phyloP scores from a whole-genome alignment of 768 basidiomycete species.

The Brasilioporus rufonigricans region DNA sequence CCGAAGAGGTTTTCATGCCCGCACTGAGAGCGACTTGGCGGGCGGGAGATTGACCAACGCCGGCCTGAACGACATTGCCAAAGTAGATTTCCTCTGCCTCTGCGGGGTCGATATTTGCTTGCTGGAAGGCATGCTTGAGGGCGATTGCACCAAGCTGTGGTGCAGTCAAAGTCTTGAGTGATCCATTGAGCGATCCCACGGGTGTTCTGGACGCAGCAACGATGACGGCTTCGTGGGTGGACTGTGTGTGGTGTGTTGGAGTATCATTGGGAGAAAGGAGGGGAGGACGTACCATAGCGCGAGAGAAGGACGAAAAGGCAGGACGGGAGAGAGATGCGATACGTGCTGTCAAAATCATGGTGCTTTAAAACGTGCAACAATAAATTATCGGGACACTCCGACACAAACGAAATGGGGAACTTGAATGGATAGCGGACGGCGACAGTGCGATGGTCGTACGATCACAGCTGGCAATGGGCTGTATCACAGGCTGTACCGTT shows the following conservation, averaged over 20 bases:
- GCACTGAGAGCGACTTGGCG: slow-evolving; percentile 92
- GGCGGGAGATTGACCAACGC: slow-evolving; percentile 97
- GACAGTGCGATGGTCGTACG: slow-evolving; percentile 3
- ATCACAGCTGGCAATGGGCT: background rate
- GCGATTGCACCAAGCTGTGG: slow-evolving; percentile 87
- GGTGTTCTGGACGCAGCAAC: slow-evolving; percentile 93
- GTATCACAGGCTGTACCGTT: background rate
- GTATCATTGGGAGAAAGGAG: background rate
- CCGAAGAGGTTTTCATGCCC: slow-evolving; percentile 81
- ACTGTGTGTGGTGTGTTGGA: slow-evolving; percentile 19
- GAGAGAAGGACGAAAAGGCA: slow-evolving; percentile 33
- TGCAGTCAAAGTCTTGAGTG: slow-evolving; percentile 85
- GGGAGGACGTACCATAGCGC: slow-evolving; percentile 49
- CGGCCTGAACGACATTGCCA: slow-evolving; percentile 97
- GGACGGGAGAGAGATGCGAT: slow-evolving; percentile 38
- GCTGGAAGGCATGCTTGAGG: slow-evolving; percentile 85
- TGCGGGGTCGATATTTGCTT: slow-evolving; percentile 75
- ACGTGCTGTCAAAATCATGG: slow-evolving; percentile 44
- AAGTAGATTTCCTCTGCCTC: slow-evolving; percentile 95
- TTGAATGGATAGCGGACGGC: background rate
- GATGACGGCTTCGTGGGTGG: slow-evolving; percentile 83
- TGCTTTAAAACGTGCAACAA: slow-evolving; percentile 17
- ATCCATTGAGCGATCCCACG: slow-evolving; percentile 88
- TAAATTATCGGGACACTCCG: slow-evolving; percentile 22
- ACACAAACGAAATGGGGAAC: slow-evolving; percentile 7